These are phyloP conservation scores for Entonaema liquescens DNA, from an alignment of 495 filamentous ascomycete species.

Conservation along the genomic window DNA sequence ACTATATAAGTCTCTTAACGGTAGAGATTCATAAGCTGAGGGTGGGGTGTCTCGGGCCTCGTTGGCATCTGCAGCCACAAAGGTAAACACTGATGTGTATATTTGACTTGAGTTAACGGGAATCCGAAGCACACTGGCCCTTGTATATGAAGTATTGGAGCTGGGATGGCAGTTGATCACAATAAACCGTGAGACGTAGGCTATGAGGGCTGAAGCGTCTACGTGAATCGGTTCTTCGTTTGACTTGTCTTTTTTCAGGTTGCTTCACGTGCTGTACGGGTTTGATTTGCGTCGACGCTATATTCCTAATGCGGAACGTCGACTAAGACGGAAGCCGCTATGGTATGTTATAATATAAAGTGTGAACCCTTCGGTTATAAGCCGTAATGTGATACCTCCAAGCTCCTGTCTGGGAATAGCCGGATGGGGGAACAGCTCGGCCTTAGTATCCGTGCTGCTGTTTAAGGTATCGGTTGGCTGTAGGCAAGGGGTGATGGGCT, in stretches of 20 bases:
- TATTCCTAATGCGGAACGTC: constrained; percentile 6
- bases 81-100: constrained; percentile 24
- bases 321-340: constrained; percentile 9
- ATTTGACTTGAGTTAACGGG: neutral
- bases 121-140: neutral
- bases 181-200: neutral
- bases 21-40: constrained; percentile 14
- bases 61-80: constrained; percentile 35
- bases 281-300: neutral
- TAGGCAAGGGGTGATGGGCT: constrained; percentile 9
- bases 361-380: neutral
- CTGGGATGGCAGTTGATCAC: neutral
- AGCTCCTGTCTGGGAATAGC: constrained; percentile 4
- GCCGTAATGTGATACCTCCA: neutral
- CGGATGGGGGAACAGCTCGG: constrained; percentile 8
- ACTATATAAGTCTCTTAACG: constrained; percentile 18
- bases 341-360: neutral
- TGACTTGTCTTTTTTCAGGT: neutral
- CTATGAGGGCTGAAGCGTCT: constrained; percentile 7
- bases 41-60: constrained; percentile 29
- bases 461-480: constrained; percentile 3
- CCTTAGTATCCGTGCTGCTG: neutral
- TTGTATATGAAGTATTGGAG: neutral
- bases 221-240: neutral
- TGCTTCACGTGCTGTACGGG: neutral